A percentile compares a stretch with the other conserved stretches of the same genome.
Evolutionary conservation across 495 filamentous ascomycete genomes (phyloP).

Genomic region (Talaromyces trachyspermus): DNA sequence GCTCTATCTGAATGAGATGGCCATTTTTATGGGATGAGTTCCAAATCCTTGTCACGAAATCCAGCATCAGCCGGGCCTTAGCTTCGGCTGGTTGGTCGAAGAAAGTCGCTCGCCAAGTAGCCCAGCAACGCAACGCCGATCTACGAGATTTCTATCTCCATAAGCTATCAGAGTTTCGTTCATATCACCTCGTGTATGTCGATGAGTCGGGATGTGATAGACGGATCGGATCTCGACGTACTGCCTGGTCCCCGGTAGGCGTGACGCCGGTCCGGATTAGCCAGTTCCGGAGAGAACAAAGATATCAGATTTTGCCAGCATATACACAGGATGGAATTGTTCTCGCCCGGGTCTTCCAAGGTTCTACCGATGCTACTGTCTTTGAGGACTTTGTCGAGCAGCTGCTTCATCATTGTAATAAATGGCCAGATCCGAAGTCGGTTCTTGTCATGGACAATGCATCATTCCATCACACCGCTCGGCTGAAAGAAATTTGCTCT

Average conservation of each 20-base stretch:
- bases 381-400: conserved; percentile 34
- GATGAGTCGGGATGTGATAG: no score
- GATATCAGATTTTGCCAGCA: conserved; percentile 30
- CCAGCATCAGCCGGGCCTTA: conserved; percentile 11
- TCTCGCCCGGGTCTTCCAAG: conserved; percentile 23
- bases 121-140: conserved; percentile 19
- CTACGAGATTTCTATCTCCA: conserved; percentile 26
- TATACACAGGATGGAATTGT: conserved; percentile 29
- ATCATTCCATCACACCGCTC: no score
- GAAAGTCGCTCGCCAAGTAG: conserved; percentile 10
- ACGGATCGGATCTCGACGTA: conserved; percentile 18
- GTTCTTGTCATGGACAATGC: no score
- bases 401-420: conserved; percentile 26
- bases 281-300: conserved; percentile 19
- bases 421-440: conserved; percentile 29
- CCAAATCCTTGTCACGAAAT: conserved; percentile 13
- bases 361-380: conserved; percentile 23
- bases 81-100: conserved; percentile 13
- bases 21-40: conserved; percentile 28
- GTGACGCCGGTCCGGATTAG: conserved; percentile 22
- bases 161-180: conserved; percentile 19
- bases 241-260: conserved; percentile 21
- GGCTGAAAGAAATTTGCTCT: no score
- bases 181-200: conserved; percentile 24
- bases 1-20: conserved; percentile 26